Conservation (phyloP, 192 early-diverging fungal genomes). For the Mortierella alpina region DNA sequence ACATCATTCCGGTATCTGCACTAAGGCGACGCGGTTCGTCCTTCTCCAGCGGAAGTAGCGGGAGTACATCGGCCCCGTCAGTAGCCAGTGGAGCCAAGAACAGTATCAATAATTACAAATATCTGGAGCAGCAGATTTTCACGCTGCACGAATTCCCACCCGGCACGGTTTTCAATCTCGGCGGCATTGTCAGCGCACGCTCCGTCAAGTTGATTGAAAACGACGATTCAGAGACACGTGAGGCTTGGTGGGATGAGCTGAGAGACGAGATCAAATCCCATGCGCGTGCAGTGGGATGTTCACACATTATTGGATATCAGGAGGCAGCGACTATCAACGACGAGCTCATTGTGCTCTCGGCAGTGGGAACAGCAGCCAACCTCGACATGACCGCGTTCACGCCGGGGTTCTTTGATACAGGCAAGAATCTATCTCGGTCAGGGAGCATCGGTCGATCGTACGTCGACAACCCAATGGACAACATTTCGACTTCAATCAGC, state of each 20-base stretch:
- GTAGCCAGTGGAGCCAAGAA: constrained; percentile 48
- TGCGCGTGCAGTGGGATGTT: constrained; percentile 73
- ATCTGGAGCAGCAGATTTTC: constrained; percentile 54
- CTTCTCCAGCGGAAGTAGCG: constrained; percentile 22
- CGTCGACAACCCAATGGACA: constrained; percentile 28
- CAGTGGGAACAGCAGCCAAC: constrained; percentile 79
- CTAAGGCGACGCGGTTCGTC: constrained; percentile 26
- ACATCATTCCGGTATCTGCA: background rate
- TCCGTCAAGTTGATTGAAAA: constrained; percentile 57
- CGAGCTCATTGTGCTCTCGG: constrained; percentile 73
- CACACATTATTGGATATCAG: constrained; percentile 79
- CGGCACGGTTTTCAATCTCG: constrained; percentile 52
- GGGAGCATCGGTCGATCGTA: constrained; percentile 49
- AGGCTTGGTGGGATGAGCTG: constrained; percentile 67
- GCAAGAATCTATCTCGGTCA: constrained; percentile 42
- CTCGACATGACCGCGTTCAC: constrained; percentile 67
- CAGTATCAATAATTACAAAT: constrained; percentile 53
- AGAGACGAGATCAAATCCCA: constrained; percentile 85
- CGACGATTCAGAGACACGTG: constrained; percentile 49
- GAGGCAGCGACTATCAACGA: constrained; percentile 73
- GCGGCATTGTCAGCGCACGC: constrained; percentile 51
- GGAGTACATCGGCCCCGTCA: constrained; percentile 47
- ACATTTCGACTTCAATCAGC: constrained; percentile 20
- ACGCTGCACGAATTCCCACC: constrained; percentile 54
- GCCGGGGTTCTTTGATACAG: constrained; percentile 34